Percentiles rank a stretch among this genome's conserved stretches.
Conservation (phyloP, 2,329 filamentous ascomycete genomes). For the Apiospora koreana region DNA sequence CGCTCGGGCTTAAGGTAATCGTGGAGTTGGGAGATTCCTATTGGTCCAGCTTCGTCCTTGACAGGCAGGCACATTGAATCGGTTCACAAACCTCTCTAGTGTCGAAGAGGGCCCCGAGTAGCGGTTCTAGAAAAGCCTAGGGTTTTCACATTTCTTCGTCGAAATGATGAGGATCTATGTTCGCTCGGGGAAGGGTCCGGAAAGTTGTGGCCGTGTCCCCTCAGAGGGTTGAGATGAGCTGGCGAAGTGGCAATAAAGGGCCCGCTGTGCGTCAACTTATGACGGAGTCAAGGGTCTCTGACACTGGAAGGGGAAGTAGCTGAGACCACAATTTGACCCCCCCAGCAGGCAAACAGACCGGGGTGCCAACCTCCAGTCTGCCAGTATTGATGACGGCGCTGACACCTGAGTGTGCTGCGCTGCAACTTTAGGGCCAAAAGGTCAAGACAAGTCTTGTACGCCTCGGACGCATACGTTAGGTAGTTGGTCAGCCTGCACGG, state of each 20-base stretch:
- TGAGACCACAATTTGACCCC: background rate
- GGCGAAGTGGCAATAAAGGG: conserved; percentile 7
- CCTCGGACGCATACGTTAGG: background rate
- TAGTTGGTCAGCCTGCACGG: background rate
- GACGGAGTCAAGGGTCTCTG: conserved; percentile 8
- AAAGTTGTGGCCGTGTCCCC: background rate
- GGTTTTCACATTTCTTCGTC: background rate
- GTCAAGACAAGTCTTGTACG: background rate
- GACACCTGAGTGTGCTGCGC: background rate
- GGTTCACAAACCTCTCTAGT: too few relatives aligned
- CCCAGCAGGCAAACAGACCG: background rate
- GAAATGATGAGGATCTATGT: background rate
- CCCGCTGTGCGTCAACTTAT: conserved; percentile 1
- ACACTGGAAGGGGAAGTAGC: background rate
- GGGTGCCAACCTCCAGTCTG: background rate
- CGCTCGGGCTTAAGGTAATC: background rate
- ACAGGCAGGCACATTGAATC: background rate
- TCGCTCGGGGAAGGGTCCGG: background rate
- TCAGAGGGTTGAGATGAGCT: conserved; percentile 6
- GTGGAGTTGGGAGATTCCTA: background rate
- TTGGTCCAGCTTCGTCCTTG: background rate
- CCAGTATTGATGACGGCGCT: background rate
- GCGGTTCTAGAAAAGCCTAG: background rate
- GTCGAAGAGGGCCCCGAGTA: background rate
- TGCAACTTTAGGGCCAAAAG: background rate